These are phyloP conservation scores for Emmonsiellopsis sp. DNA, from an alignment of 2,329 filamentous ascomycete genomes.

Conservation along the genomic window DNA sequence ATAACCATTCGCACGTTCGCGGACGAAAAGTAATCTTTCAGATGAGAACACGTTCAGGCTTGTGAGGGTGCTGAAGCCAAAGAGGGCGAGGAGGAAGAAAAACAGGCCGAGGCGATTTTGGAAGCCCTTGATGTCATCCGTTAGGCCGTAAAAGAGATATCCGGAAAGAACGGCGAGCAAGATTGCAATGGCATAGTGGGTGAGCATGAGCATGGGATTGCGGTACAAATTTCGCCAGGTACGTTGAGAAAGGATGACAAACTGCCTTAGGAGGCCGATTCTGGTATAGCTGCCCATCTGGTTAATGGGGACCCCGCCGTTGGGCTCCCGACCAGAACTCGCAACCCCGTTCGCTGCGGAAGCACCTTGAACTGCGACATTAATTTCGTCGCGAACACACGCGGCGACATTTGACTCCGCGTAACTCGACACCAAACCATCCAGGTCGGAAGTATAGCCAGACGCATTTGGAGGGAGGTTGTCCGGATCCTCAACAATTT, in stretches of 20 bases:
- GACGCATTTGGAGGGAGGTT: conserved; percentile 50
- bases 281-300: conserved; percentile 75
- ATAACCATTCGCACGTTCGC: conserved; percentile 93
- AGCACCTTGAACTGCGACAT: conserved; percentile 55
- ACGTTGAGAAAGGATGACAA: conserved; percentile 75
- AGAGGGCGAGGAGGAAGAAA: conserved; percentile 92
- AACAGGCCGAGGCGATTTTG: conserved; percentile 95
- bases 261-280: conserved; percentile 70
- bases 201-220: conserved; percentile 96
- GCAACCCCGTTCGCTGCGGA: conserved; percentile 57
- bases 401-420: conserved; percentile 66
- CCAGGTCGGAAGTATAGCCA: conserved; percentile 63
- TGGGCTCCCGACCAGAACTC: conserved; percentile 45
- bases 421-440: conserved; percentile 69
- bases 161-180: conserved; percentile 87
- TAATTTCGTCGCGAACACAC: conserved; percentile 68
- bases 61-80: conserved; percentile 92
- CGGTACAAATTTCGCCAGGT: conserved; percentile 98
- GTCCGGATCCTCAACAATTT: conserved; percentile 60
- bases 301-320: conserved; percentile 36
- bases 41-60: conserved; percentile 88
- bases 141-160: conserved; percentile 91
- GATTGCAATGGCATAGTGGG: conserved; percentile 95
- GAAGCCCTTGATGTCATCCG: conserved; percentile 93
- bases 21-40: conserved; percentile 81